phyloP scores from a whole-genome alignment of 169 alveolate genomes.

The Plasmodium chabaudi region DNA sequence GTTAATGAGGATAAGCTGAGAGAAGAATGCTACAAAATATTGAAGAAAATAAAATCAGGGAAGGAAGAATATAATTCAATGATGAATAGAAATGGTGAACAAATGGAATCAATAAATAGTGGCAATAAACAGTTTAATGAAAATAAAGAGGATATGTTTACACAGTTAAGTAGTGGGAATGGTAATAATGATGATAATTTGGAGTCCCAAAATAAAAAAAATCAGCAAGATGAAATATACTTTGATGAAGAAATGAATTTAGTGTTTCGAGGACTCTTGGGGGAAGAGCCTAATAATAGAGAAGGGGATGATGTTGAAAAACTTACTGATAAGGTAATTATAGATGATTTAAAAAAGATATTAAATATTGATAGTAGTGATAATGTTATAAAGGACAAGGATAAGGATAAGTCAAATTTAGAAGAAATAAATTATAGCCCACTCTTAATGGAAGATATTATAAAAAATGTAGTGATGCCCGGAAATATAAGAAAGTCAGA shows the following conservation, averaged over 20 bases:
- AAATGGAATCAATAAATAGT: not conserved
- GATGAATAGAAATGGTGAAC: not conserved
- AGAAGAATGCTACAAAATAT: conserved; percentile 58
- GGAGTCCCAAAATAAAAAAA: not conserved
- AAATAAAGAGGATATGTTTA: not conserved
- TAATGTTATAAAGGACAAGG: not conserved
- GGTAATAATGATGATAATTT: not conserved
- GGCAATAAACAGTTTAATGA: not conserved
- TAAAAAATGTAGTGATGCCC: conserved; percentile 89
- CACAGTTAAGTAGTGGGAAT: not conserved
- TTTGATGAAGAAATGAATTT: not conserved
- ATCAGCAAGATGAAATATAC: not conserved
- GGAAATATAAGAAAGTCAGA: conserved; percentile 95
- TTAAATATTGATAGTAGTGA: not conserved
- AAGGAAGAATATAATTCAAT: not conserved
- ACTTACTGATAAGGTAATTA: not conserved
- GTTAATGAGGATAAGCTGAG: conserved; percentile 78
- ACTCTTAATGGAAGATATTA: conserved; percentile 85
- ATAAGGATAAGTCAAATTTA: conserved; percentile 20
- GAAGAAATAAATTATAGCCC: conserved; percentile 88
- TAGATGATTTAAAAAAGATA: conserved; percentile 8
- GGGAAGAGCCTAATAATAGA: not conserved
- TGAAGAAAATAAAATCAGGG: conserved; percentile 6
- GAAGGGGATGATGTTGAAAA: not conserved
- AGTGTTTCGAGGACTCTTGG: not conserved